Evolutionary conservation across 1,284 basidiomycete genomes (phyloP).

Genomic region (Hortiboletus rubellus): DNA sequence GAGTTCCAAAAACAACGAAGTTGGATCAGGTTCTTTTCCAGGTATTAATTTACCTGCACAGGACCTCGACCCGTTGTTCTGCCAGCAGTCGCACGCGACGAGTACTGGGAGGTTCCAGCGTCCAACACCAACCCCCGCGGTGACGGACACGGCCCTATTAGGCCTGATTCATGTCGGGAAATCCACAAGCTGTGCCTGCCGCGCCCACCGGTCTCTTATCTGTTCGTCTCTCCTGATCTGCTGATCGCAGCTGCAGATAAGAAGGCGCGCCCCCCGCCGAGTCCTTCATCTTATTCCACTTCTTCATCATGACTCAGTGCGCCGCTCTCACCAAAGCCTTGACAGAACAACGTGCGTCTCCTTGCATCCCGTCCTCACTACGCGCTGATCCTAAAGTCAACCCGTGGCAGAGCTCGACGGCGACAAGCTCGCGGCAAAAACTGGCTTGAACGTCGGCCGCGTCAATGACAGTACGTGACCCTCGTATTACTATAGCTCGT

Average conservation of each 20-base stretch:
- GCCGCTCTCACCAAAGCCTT: constrained; percentile 57
- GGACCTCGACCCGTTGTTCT: background rate
- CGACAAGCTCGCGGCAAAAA: constrained; percentile 45
- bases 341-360: constrained; percentile 41
- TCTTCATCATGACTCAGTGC: constrained; percentile 49
- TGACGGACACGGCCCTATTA: too few species aligned
- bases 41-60: too few species aligned
- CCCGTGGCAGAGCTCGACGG: constrained; percentile 46
- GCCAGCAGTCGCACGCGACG: background rate
- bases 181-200: too few species aligned
- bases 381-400: background rate
- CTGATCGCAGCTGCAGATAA: constrained; percentile 19
- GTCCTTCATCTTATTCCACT: background rate
- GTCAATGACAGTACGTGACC: constrained; percentile 49
- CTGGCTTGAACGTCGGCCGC: constrained; percentile 45
- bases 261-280: background rate
- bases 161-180: too few species aligned
- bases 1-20: too few species aligned
- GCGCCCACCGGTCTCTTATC: background rate
- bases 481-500: constrained; percentile 17
- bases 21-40: too few species aligned
- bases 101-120: too few species aligned
- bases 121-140: too few species aligned
- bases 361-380: background rate
- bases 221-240: constrained; percentile 16